Conservation (phyloP, 1,284 basidiomycete genomes). For the Pulveroboletus ridleyi region DNA sequence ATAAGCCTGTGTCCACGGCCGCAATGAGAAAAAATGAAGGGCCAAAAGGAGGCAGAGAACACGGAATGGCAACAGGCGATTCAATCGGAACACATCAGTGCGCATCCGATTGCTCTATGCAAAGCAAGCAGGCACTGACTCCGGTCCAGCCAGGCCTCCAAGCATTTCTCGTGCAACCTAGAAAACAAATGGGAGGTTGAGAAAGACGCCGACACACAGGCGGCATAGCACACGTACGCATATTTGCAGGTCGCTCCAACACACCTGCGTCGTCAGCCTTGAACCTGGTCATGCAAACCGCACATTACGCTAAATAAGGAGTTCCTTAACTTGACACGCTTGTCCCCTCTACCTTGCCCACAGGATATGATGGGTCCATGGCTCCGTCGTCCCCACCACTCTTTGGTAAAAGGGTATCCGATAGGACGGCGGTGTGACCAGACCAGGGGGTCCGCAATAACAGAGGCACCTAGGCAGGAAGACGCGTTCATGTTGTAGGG, state of each 20-base stretch:
- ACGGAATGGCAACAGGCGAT: constrained; percentile 5
- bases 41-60: not conserved
- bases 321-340: constrained; percentile 81
- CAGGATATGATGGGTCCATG: no score
- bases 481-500: constrained; percentile 16
- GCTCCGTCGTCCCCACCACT: no score
- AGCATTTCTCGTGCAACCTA: constrained; percentile 57
- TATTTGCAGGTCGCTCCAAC: constrained; percentile 76
- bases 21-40: not conserved
- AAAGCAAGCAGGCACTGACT: constrained; percentile 48
- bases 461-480: not conserved
- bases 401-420: no score
- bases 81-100: constrained; percentile 17
- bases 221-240: constrained; percentile 47
- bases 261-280: constrained; percentile 62
- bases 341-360: constrained; percentile 44
- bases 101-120: constrained; percentile 45
- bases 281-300: constrained; percentile 83
- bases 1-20: constrained; percentile 24
- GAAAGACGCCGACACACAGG: not conserved
- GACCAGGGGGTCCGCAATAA: no score
- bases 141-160: no score
- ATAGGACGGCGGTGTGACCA: no score
- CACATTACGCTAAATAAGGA: constrained; percentile 77
- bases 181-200: constrained; percentile 2